These are phyloP conservation scores for Clausena lansium DNA, from an alignment of 345 rosid genomes.

Conservation along the genomic window DNA sequence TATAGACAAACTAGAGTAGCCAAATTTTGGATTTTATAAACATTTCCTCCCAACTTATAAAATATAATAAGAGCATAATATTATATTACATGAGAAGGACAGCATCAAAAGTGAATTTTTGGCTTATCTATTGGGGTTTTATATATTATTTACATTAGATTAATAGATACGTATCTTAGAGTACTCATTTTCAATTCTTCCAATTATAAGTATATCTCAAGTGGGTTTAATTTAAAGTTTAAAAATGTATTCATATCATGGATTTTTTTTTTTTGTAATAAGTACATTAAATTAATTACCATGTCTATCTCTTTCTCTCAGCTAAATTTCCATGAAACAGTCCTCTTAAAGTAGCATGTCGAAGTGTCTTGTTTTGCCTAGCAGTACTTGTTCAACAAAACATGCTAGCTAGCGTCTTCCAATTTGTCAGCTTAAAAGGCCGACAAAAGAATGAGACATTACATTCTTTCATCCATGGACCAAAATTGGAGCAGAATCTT, in stretches of 20 bases:
- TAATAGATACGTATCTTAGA: too few species aligned
- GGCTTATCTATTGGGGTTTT: not conserved
- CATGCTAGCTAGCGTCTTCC: not conserved
- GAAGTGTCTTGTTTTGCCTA: not conserved
- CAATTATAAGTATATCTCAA: too few species aligned
- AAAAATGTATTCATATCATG: too few species aligned
- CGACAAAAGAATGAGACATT: not conserved
- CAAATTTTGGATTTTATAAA: not conserved
- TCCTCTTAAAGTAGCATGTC: too few species aligned
- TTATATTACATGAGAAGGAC: not conserved
- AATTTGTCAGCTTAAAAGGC: not conserved
- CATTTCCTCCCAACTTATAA: not conserved
- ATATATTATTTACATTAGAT: not conserved
- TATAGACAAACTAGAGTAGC: not conserved
- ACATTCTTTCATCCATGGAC: not conserved
- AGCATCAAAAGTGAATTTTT: conserved; percentile 8
- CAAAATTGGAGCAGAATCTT: not conserved
- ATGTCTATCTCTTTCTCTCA: too few species aligned
- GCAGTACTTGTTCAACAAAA: not conserved
- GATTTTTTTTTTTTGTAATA: too few species aligned
- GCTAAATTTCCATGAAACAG: too few species aligned
- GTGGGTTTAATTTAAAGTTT: too few species aligned
- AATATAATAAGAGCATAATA: not conserved
- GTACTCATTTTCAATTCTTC: too few species aligned
- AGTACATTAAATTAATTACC: too few species aligned